A percentile compares a stretch with the other conserved stretches of the same genome.
phyloP scores from a whole-genome alignment of 352 stramenopile genomes.

The Globisporangium sylvaticum region DNA sequence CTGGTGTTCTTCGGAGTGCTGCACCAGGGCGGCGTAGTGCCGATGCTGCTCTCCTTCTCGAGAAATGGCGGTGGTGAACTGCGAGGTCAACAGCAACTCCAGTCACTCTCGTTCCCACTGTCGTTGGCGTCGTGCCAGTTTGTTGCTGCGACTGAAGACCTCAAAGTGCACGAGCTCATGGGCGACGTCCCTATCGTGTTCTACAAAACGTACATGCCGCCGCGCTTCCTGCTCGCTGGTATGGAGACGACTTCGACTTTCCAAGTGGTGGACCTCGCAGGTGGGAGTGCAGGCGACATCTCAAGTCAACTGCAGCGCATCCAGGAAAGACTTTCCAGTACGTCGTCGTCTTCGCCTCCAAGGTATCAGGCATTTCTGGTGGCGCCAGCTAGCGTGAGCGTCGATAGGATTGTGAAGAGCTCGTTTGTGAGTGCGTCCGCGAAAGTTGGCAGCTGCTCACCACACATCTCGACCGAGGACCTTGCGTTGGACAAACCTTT shows the following conservation, averaged over 20 bases:
- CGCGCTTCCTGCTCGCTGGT: slow-evolving; percentile 60
- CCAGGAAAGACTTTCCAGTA: background rate
- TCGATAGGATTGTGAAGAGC: slow-evolving; percentile 21
- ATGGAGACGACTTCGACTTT: slow-evolving; percentile 22
- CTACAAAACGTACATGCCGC: slow-evolving; percentile 80
- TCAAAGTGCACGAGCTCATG: slow-evolving; percentile 8
- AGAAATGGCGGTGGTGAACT: background rate
- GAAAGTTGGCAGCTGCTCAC: slow-evolving; percentile 40
- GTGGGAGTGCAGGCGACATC: slow-evolving; percentile 12
- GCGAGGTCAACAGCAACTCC: background rate
- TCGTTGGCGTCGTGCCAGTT: slow-evolving; percentile 29
- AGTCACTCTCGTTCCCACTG: background rate
- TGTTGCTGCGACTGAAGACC: background rate
- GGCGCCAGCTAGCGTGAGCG: slow-evolving; percentile 37
- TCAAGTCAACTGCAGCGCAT: slow-evolving; percentile 11
- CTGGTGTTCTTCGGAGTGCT: slow-evolving; percentile 63
- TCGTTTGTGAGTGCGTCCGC: background rate
- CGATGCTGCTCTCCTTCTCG: slow-evolving; percentile 49
- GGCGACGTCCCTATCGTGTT: slow-evolving; percentile 44
- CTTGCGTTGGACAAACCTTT: slow-evolving; percentile 40
- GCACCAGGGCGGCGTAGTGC: slow-evolving; percentile 68
- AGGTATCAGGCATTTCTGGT: slow-evolving; percentile 30
- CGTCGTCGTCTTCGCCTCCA: background rate
- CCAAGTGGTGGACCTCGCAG: slow-evolving; percentile 49
- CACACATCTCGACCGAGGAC: slow-evolving; percentile 60